Percentiles rank a stretch among this genome's conserved stretches.
Conservation (phyloP, 2,329 filamentous ascomycete species). For the Lecanoromycetidae sp. region DNA sequence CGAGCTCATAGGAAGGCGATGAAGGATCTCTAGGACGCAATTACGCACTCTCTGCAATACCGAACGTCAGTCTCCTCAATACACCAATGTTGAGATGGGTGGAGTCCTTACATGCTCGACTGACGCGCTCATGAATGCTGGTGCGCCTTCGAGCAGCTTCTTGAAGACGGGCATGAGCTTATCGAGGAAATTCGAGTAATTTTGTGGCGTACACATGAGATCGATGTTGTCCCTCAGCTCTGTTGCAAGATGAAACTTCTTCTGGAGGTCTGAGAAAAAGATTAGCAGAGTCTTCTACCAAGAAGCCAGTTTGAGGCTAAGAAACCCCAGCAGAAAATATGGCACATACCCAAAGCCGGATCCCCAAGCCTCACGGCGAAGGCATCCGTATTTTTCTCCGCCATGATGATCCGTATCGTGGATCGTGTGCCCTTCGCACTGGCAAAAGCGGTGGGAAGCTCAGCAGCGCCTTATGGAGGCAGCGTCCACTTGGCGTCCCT, state of each 20-base stretch:
- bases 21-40: slow-evolving; percentile 85
- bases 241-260: slow-evolving; percentile 25
- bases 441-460: background rate
- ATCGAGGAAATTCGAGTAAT: slow-evolving; percentile 70
- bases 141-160: slow-evolving; percentile 69
- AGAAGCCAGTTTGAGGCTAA: background rate
- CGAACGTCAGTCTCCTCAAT: slow-evolving; percentile 9
- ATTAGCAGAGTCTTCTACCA: background rate
- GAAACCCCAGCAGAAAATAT: background rate
- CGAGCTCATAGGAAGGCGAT: slow-evolving; percentile 67
- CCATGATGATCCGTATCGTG: slow-evolving; percentile 10
- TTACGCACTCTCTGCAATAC: slow-evolving; percentile 73
- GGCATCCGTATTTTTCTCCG: slow-evolving; percentile 37
- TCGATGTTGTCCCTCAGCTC: slow-evolving; percentile 88
- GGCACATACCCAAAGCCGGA: slow-evolving; percentile 34
- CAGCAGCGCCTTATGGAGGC: background rate
- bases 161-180: slow-evolving; percentile 85
- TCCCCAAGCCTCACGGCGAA: slow-evolving; percentile 39
- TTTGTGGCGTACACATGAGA: slow-evolving; percentile 60
- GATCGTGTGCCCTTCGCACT: background rate
- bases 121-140: slow-evolving; percentile 82
- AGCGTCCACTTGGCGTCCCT: background rate
- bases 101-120: slow-evolving; percentile 62
- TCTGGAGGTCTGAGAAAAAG: slow-evolving; percentile 53
- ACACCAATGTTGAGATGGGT: no score